A percentile compares a stretch with the other conserved stretches of the same genome.
phyloP scores from a whole-genome alignment of 108 stramenopile genomes.

The Pseudonitzschia delicatissima region DNA sequence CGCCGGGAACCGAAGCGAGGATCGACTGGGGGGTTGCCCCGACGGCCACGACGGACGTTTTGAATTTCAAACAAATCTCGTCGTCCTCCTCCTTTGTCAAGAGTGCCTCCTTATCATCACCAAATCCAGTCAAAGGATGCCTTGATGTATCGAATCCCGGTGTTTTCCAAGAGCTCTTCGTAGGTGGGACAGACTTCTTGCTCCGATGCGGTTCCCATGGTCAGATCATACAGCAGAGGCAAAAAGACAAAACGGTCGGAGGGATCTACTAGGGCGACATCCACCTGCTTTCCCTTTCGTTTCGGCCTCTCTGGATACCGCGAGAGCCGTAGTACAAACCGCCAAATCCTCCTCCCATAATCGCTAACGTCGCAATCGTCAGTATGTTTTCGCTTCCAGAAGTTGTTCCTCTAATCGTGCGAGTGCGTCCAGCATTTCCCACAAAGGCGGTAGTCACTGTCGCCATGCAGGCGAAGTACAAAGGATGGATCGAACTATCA shows the following conservation, averaged over 20 bases:
- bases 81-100: conserved; percentile 14
- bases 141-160: conserved; percentile 33
- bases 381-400: neutral
- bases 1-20: conserved; percentile 55
- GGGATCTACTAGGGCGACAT: conserved; percentile 74
- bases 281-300: conserved; percentile 14
- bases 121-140: conserved; percentile 46
- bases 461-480: neutral
- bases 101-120: neutral
- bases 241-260: conserved; percentile 85
- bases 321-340: conserved; percentile 60
- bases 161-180: conserved; percentile 46
- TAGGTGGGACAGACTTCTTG: conserved; percentile 65
- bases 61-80: conserved; percentile 30
- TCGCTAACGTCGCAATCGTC: conserved; percentile 41
- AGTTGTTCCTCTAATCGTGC: no score
- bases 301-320: conserved; percentile 41
- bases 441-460: neutral
- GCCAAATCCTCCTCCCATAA: conserved; percentile 69
- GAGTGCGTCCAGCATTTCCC: neutral
- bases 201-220: conserved; percentile 57
- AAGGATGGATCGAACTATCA: neutral
- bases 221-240: conserved; percentile 84
- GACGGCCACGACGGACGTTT: conserved; percentile 74
- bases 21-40: conserved; percentile 59